A percentile compares a stretch with the other conserved stretches of the same genome.
Conservation (phyloP, 768 basidiomycete genomes). For the Royoungia palumana region DNA sequence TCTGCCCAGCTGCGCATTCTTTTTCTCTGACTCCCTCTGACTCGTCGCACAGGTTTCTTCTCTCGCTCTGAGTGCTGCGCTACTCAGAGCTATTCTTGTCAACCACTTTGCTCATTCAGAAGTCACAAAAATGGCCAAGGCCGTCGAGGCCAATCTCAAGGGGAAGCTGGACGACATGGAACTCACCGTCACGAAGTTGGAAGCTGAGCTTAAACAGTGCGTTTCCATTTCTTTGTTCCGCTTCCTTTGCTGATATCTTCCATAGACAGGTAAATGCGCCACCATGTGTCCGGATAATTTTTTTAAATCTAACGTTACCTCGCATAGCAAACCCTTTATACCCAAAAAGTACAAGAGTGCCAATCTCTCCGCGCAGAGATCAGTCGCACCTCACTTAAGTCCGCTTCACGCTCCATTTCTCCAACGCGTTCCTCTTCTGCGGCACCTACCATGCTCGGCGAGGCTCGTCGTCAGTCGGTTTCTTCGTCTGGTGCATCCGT, state of each 20-base stretch:
- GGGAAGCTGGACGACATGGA: conserved; percentile 66
- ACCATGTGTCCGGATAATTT: neutral
- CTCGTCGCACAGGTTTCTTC: conserved; percentile 50
- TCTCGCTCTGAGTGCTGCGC: conserved; percentile 70
- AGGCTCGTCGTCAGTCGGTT: conserved; percentile 30
- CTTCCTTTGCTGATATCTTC: conserved; percentile 17
- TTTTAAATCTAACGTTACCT: conserved; percentile 14
- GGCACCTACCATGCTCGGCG: conserved; percentile 20
- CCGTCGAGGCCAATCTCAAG: conserved; percentile 58
- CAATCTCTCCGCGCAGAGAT: conserved; percentile 66
- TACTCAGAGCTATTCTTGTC: conserved; percentile 78
- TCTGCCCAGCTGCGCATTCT: conserved; percentile 6
- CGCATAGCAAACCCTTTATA: conserved; percentile 54
- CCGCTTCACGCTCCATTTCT: conserved; percentile 22
- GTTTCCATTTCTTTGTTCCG: conserved; percentile 28
- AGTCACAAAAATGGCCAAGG: conserved; percentile 63
- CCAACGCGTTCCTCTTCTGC: conserved; percentile 28
- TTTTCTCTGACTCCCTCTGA: conserved; percentile 8
- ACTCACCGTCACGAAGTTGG: conserved; percentile 53
- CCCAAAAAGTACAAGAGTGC: conserved; percentile 69
- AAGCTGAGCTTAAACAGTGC: conserved; percentile 70
- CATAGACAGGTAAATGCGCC: conserved; percentile 56
- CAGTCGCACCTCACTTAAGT: conserved; percentile 44
- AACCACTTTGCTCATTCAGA: conserved; percentile 82
- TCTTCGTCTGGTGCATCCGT: conserved; percentile 30